Conservation (phyloP, 305 asterid genomes). For the Rubia balearica region DNA sequence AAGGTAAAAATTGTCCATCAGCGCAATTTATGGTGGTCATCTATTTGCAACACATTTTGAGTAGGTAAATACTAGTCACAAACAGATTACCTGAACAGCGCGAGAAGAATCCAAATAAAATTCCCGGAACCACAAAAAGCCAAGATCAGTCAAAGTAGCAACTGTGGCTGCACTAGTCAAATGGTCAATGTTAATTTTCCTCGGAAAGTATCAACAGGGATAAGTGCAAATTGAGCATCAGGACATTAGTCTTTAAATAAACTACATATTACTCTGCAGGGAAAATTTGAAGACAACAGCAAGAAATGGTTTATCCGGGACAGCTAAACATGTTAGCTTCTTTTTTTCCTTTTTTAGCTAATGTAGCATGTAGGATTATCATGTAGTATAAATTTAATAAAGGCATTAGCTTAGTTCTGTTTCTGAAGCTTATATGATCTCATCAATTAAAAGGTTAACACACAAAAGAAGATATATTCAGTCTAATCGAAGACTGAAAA, state of each 20-base stretch:
- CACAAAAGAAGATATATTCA: neutral
- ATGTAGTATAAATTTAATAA: no score
- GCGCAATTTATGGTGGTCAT: neutral
- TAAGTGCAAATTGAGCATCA: neutral
- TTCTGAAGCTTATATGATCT: neutral
- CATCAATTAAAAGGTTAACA: neutral
- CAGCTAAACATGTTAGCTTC: neutral
- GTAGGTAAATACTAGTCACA: neutral
- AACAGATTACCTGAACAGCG: conserved; percentile 80
- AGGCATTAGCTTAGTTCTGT: neutral
- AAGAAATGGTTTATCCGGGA: neutral
- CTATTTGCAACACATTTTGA: neutral
- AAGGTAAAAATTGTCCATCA: neutral
- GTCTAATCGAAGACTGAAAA: neutral
- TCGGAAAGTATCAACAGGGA: conserved; percentile 7
- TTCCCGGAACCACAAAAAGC: conserved; percentile 98
- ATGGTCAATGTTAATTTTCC: conserved; percentile 27
- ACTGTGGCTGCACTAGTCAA: conserved; percentile 70
- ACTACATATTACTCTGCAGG: neutral
- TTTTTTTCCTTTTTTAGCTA: neutral
- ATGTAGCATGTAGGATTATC: no score
- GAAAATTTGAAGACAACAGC: neutral
- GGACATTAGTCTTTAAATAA: neutral
- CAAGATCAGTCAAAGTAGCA: conserved; percentile 79
- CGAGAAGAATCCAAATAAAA: conserved; percentile 98